Base-by-base conservation (phyloP, 1,284 basidiomycete genomes). In the Prillingera fragicola region DNA sequence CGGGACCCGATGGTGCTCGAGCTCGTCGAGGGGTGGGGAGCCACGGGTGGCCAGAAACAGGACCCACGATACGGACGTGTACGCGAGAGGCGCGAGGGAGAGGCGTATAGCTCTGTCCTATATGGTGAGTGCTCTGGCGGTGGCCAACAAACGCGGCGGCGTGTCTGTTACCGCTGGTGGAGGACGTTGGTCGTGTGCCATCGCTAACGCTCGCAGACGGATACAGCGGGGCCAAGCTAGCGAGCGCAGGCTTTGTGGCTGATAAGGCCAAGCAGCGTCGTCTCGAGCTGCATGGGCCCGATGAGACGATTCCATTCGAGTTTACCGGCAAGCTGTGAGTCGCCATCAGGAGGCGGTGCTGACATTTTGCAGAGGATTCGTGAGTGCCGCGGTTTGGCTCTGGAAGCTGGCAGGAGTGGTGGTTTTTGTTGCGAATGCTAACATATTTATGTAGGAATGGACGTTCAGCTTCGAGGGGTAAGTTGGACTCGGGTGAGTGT, bases 211-310 rank as follows among this genome's bases (percentile, higher is more conserved):
- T 18, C 17, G 26, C 47, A 66, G 70, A 71, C 27, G 56, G 59
- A 2, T 52, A 63, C 29, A 67, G 54, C 14, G 57, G 59, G 8
- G 69, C 65, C 1, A 60, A 59, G 29, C 61, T 70, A 17, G 67
- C 62, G 5, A 56, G 55, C 2, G 43, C 59, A 7, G 63, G 66
- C 18, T 65, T 54, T 40, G 47, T 45, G 0, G 45, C 42, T 22
- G 59, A 61, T 21, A 65, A 62, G 36, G 43, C 56, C 25, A 69
- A 69, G 49, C 56, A 50, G 27, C 49, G 67, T 17, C 50, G 64
- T 32, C 48, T 72, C 29, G 60, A 70, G 40, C 50, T 72, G 29
- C 65, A 68, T 47, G 64, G 62, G 8, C 70, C 70, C 12, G 67
- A 70, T 41, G 62, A 67, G 46, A 42, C 40, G 9, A 47, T 72